Evolutionary conservation across 2,329 filamentous ascomycete species (phyloP).

Genomic region (Coniochaeta sp.): DNA sequence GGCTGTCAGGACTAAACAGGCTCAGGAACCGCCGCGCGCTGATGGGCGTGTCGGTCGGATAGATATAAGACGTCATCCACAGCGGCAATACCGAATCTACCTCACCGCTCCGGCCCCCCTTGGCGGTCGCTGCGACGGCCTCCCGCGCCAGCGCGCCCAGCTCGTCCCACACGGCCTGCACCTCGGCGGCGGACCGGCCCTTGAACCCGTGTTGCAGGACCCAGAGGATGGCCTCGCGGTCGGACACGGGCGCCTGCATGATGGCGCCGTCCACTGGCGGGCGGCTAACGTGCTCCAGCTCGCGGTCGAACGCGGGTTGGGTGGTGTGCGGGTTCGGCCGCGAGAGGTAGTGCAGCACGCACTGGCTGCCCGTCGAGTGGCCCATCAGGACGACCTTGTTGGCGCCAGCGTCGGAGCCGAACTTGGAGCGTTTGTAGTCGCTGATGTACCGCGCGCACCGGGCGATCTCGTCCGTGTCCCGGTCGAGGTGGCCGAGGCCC

Average conservation of each 20-base stretch:
- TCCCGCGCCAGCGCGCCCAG: constrained; percentile 27
- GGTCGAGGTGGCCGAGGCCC: constrained; percentile 27
- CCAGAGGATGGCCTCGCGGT: constrained; percentile 44
- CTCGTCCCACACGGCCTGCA: constrained; percentile 27
- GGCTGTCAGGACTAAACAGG: constrained; percentile 38
- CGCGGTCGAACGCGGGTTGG: constrained; percentile 13
- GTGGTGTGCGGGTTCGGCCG: constrained; percentile 28
- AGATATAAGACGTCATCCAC: constrained; percentile 18
- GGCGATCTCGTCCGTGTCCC: constrained; percentile 27
- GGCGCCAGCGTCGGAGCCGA: constrained; percentile 26
- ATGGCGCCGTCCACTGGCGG: constrained; percentile 49
- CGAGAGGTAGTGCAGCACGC: constrained; percentile 54
- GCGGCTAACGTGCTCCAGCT: constrained; percentile 25
- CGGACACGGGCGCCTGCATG: constrained; percentile 56
- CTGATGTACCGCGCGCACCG: constrained; percentile 20
- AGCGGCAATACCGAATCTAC: constrained; percentile 25
- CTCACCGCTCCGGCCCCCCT: constrained; percentile 9
- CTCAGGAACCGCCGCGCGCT: constrained; percentile 28
- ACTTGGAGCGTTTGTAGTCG: constrained; percentile 23
- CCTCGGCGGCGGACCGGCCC: constrained; percentile 17
- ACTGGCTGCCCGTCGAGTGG: constrained; percentile 61
- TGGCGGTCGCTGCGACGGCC: constrained; percentile 6
- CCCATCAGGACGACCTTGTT: constrained; percentile 58
- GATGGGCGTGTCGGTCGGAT: constrained; percentile 20
- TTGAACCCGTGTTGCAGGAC: constrained; percentile 25